Base-by-base conservation (phyloP, 2,329 filamentous ascomycete genomes). In the Plenodomus tracheiphilus region DNA sequence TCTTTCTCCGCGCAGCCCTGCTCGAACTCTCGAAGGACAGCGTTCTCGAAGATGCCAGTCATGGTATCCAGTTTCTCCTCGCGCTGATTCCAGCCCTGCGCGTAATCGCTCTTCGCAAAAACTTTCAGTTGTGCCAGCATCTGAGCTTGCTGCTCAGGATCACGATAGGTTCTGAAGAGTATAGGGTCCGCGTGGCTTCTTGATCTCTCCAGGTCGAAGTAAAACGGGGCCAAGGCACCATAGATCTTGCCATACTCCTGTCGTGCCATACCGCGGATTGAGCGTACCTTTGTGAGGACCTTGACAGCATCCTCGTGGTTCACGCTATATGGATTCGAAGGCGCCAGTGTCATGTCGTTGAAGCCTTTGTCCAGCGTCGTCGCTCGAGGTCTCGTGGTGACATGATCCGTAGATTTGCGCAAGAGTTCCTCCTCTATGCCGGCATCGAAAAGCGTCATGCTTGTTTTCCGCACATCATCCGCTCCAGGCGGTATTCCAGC, bases 161-260 rank as follows among this genome's bases (percentile, higher is more conserved):
- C 88, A 36, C 86, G 82, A 67, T 95, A 97, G 10, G 87, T 88
- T 61, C 88, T 85, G 73, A 97, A 99, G 8, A 97, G 79, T 28
- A 91, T 79, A 6, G 89, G 90, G 57, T 97, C 88, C 13, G 88
- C 84, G 75, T 88, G 90, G 54, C 78, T 89, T 74, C 80, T 84
- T 2, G 87, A 85, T 53, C 78, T 81, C 30, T 83, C 84, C 36
- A 97, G 81, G 69, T 99, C 91, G 56, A 85, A 84, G 74, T 97
- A 99, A 62, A 95, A 93, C 0, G 92, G 92, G 10, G 86, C 89
- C 59, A 99, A 74, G 3, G 89, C 88, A n/a, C 86, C 87, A 72
- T 97, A 95, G 13, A 97, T 80, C 69, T 88, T 95, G 15, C 88
- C 93, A 68, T 92, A 99, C 71, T 97, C 92, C 61, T 94, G 85